Evolutionary conservation across 768 basidiomycete genomes (phyloP).

Genomic region (Chalciporus chontae): DNA sequence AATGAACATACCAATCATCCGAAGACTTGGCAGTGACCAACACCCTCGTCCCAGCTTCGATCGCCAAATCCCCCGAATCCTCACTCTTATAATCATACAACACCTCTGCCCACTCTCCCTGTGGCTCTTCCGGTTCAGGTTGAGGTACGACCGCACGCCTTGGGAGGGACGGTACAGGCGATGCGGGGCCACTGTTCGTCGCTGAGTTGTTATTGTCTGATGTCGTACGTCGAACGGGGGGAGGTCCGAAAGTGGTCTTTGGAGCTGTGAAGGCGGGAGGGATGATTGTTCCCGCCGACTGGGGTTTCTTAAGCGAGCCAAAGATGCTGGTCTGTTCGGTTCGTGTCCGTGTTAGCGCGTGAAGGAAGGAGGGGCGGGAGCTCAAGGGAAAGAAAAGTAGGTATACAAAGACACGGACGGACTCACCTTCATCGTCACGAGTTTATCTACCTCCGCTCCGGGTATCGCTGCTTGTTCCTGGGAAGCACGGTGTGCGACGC

Average conservation of each 20-base stretch:
- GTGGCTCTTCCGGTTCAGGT: slow-evolving; percentile 34
- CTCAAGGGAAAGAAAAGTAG: too few relatives aligned
- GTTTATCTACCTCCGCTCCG: slow-evolving; percentile 24
- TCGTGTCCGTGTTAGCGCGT: too few relatives aligned
- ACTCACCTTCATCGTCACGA: slow-evolving; percentile 26
- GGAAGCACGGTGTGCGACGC: slow-evolving; percentile 17
- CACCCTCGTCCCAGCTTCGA: slow-evolving; percentile 57
- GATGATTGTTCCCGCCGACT: slow-evolving; percentile 39
- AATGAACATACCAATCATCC: slow-evolving; percentile 63
- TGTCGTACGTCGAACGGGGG: slow-evolving; percentile 42
- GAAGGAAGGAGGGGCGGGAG: not conserved
- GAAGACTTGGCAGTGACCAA: slow-evolving; percentile 63
- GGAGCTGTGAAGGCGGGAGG: slow-evolving; percentile 39
- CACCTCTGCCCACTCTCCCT: slow-evolving; percentile 75
- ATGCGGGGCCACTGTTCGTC: slow-evolving; percentile 4
- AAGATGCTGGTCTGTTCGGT: slow-evolving; percentile 20
- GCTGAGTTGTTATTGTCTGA: slow-evolving; percentile 23
- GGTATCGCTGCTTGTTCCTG: slow-evolving; percentile 11
- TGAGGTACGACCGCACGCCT: slow-evolving; percentile 4
- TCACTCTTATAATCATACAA: slow-evolving; percentile 71
- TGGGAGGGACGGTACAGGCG: slow-evolving; percentile 24
- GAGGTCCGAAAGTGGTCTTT: slow-evolving; percentile 48
- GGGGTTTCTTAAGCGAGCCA: slow-evolving; percentile 24
- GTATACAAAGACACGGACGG: too few relatives aligned
- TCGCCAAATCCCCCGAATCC: slow-evolving; percentile 66